phyloP scores from a whole-genome alignment of 192 early-diverging fungal species.

The Diversispora epigaea region DNA sequence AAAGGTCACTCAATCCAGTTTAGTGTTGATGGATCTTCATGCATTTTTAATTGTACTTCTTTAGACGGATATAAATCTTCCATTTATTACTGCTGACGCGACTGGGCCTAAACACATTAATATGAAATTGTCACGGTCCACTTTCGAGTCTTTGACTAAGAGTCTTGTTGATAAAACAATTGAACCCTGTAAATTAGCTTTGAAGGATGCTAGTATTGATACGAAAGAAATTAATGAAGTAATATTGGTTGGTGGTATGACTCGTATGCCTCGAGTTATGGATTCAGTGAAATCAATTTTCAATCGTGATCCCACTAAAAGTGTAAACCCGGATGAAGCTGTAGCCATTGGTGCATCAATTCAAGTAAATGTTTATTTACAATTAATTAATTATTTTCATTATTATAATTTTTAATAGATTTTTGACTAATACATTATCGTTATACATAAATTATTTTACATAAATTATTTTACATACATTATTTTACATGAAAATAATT shows the following conservation, averaged over 20 bases:
- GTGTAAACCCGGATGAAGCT: slow-evolving; percentile 98
- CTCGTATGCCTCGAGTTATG: slow-evolving; percentile 94
- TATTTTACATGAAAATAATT: background rate
- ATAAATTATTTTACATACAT: too few relatives aligned
- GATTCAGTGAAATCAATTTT: slow-evolving; percentile 89
- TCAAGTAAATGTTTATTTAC: slow-evolving; percentile 48
- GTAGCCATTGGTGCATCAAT: slow-evolving; percentile 98
- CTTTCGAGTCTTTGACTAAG: slow-evolving; percentile 82
- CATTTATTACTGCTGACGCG: slow-evolving; percentile 89
- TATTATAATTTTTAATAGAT: background rate
- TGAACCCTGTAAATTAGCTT: slow-evolving; percentile 91
- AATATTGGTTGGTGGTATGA: slow-evolving; percentile 97
- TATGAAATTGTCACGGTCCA: slow-evolving; percentile 86
- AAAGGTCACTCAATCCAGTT: background rate
- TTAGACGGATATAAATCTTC: slow-evolving; percentile 94
- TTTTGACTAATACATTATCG: background rate
- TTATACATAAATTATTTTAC: background rate
- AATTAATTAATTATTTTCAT: background rate
- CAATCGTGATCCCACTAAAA: slow-evolving; percentile 88
- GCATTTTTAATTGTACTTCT: background rate
- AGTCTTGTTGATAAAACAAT: slow-evolving; percentile 85
- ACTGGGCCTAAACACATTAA: slow-evolving; percentile 97
- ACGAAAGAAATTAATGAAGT: slow-evolving; percentile 89
- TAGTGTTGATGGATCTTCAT: background rate
- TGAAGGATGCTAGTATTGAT: slow-evolving; percentile 89